Evolutionary conservation across 805 yeast species (phyloP), one percentile per base, ranked within the genome.

Genomic region (Soucietia sequanensis): DNA sequence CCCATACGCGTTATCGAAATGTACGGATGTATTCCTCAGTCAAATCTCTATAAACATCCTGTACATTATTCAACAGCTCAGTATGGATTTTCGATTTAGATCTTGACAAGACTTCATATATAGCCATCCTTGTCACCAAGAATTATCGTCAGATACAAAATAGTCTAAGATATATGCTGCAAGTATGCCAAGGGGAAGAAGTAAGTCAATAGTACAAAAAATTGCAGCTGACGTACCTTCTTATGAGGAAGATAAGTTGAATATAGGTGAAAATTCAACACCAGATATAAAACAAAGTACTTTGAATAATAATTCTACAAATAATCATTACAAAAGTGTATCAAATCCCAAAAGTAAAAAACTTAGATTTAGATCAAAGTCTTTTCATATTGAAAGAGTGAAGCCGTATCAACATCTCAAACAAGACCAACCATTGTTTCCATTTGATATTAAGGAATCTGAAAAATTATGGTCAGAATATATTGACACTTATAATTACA

Each of bases 151-250:
- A n/a, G n/a, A n/a, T n/a, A n/a, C n/a, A n/a, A n/a, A n/a, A n/a
- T n/a, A n/a, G n/a, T n/a, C n/a, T n/a, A n/a, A n/a, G n/a, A n/a
- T n/a, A n/a, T n/a, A n/a, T n/a, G n/a, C n/a, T n/a, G n/a, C n/a
- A n/a, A n/a, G n/a, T 18, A 67, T 66, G 72, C 41, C 63, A 32
- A 60, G 80, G 40, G 65, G 70, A 6, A 65, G 88, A 49, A 70
- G 81, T 35, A 72, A 75, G 39, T 81, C 89, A 2, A 72, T 80
- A 41, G 87, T 81, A 1, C 78, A 78, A 33, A 58, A 65, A 20
- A 79, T 81, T 30, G 88, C 88, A 0, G 56, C 70, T 28, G 75
- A 72, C 23, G 66, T 70, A 7, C 80, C 81, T 14, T 24, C 51
- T 2, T 58, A 59, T 14, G 43, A 54, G 2, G 65, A 67, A 17